Evolutionary conservation across 2,329 filamentous ascomycete genomes (phyloP).

Genomic region (Thelonectria blattea): DNA sequence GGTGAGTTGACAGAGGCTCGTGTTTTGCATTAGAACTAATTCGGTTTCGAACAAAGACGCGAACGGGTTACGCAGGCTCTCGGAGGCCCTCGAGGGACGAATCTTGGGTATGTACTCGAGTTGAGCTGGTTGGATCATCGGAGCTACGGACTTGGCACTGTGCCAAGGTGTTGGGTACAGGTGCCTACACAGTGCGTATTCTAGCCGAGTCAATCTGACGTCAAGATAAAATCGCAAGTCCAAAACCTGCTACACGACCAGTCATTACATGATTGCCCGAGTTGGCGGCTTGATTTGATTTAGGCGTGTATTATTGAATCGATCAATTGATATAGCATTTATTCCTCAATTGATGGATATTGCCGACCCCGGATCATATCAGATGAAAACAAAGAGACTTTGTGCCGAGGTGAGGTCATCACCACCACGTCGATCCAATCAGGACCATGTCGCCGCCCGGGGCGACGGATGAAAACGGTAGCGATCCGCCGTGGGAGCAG

Average conservation of each 20-base stretch:
- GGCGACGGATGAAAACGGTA: slow-evolving; percentile 31
- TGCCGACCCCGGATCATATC: slow-evolving; percentile 17
- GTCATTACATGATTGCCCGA: too few species aligned
- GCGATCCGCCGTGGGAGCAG: slow-evolving; percentile 24
- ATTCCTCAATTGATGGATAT: slow-evolving; percentile 7
- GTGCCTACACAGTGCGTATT: slow-evolving; percentile 24
- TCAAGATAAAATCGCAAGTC: not conserved
- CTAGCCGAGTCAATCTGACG: not conserved
- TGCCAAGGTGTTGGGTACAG: not conserved
- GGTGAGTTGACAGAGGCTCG: slow-evolving; percentile 18
- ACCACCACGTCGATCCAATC: slow-evolving; percentile 32
- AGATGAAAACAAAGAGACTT: not conserved
- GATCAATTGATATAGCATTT: not conserved
- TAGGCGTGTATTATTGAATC: too few species aligned
- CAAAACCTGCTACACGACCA: too few species aligned
- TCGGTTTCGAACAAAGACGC: not conserved
- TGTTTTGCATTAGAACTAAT: slow-evolving; percentile 13
- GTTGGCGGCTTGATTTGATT: too few species aligned
- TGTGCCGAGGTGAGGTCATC: slow-evolving; percentile 35
- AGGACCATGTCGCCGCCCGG: slow-evolving; percentile 21
- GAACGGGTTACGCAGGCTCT: not conserved
- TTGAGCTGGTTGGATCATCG: not conserved
- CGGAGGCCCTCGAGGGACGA: not conserved
- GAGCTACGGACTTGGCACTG: slow-evolving; percentile 19
- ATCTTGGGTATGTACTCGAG: not conserved